Evolutionary conservation across 2,329 filamentous ascomycete species (phyloP).

Genomic region (Lachnellula occidentalis): DNA sequence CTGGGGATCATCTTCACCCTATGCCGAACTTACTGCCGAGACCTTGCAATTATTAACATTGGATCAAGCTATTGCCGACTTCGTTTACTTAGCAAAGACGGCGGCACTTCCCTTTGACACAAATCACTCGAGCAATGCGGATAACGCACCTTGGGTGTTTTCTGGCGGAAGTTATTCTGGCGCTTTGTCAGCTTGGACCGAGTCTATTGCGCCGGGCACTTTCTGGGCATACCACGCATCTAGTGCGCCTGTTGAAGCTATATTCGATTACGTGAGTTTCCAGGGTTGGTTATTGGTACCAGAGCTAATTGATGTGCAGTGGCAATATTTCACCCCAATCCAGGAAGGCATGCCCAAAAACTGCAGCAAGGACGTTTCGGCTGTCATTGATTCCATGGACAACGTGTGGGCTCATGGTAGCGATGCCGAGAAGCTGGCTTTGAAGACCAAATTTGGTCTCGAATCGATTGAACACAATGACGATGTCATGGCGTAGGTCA

Average conservation of each 20-base stretch:
- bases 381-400: conserved; percentile 51
- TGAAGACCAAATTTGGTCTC: conserved; percentile 50
- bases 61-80: conserved; percentile 47
- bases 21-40: conserved; percentile 42
- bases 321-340: conserved; percentile 53
- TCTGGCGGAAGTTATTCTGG: conserved; percentile 53
- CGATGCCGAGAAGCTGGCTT: conserved; percentile 34
- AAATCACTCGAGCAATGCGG: conserved; percentile 42
- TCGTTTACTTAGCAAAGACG: conserved; percentile 48
- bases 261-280: conserved; percentile 43
- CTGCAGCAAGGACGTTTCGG: conserved; percentile 47
- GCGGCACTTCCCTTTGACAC: conserved; percentile 49
- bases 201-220: conserved; percentile 46
- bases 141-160: conserved; percentile 50
- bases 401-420: conserved; percentile 39
- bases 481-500: conserved; percentile 26
- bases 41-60: conserved; percentile 50
- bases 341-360: conserved; percentile 53
- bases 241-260: conserved; percentile 49
- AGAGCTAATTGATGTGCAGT: conserved; percentile 30
- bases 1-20: conserved; percentile 52
- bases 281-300: not conserved
- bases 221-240: conserved; percentile 57
- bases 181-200: conserved; percentile 51
- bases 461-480: conserved; percentile 42